These are phyloP conservation scores for Polychaeton citri DNA, from an alignment of 2,329 filamentous ascomycete species.

Conservation along the genomic window DNA sequence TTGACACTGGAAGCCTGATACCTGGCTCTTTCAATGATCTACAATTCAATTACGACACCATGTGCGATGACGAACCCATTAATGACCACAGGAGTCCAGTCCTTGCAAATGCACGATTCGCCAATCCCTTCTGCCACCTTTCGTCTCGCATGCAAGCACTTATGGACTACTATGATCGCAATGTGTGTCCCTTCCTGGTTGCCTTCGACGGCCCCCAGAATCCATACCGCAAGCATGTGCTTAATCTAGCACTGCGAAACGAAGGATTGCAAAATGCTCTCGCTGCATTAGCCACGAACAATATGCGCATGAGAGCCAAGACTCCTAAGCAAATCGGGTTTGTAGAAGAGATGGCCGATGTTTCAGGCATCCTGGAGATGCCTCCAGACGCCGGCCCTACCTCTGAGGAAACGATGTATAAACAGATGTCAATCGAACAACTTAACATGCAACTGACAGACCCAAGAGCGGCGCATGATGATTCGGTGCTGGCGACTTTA, in stretches of 20 bases:
- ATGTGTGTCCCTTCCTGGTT: constrained; percentile 83
- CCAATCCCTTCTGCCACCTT: constrained; percentile 38
- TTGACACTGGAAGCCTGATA: background rate
- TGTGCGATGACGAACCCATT: constrained; percentile 4
- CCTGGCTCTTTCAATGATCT: background rate
- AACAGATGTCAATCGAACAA: constrained; percentile 68
- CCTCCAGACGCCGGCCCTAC: constrained; percentile 43
- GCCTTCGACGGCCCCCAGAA: constrained; percentile 78
- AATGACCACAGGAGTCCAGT: constrained; percentile 8
- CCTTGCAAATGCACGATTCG: constrained; percentile 19
- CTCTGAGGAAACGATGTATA: constrained; percentile 69
- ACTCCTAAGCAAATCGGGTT: constrained; percentile 34
- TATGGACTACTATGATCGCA: constrained; percentile 86
- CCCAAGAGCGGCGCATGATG: constrained; percentile 59
- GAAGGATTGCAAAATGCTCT: constrained; percentile 84
- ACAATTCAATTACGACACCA: background rate
- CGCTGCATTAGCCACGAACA: constrained; percentile 77
- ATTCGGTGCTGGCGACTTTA: constrained; percentile 77
- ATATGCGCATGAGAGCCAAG: constrained; percentile 70
- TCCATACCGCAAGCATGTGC: constrained; percentile 71
- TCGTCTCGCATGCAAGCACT: constrained; percentile 74
- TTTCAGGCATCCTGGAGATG: constrained; percentile 7
- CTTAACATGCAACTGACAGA: constrained; percentile 77
- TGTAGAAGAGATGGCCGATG: constrained; percentile 16
- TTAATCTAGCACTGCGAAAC: constrained; percentile 63